phyloP scores from a whole-genome alignment of 495 filamentous ascomycete genomes.

The Aspergillus incahuasiensis region DNA sequence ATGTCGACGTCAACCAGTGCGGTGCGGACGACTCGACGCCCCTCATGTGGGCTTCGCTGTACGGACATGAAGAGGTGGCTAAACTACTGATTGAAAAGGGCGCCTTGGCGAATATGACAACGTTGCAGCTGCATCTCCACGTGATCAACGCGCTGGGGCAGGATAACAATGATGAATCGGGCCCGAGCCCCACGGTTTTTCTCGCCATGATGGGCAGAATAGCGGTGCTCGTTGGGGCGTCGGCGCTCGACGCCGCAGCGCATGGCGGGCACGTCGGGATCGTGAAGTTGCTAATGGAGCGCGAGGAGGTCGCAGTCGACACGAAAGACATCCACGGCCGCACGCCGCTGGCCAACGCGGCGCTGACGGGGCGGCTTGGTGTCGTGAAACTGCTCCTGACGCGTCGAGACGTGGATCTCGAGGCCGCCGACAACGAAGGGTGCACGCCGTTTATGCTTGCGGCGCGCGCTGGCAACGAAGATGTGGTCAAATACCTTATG shows the following conservation, averaged over 20 bases:
- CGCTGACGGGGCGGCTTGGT: background rate
- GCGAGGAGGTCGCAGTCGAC: background rate
- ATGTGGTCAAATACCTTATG: background rate
- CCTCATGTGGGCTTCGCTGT: background rate
- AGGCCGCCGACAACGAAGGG: background rate
- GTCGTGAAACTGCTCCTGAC: background rate
- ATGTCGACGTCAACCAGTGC: background rate
- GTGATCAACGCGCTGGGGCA: background rate
- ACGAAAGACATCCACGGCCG: background rate
- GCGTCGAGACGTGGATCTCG: background rate
- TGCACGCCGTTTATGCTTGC: background rate
- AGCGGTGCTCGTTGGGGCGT: background rate
- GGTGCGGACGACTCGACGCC: background rate
- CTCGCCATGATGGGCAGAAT: background rate
- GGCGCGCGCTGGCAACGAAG: background rate
- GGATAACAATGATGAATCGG: background rate
- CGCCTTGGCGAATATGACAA: too few relatives aligned
- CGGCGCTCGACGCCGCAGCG: background rate
- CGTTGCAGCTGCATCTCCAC: background rate
- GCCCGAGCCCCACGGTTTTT: background rate
- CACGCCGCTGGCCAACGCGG: constrained; percentile 2
- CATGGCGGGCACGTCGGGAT: background rate
- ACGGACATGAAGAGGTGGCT: constrained; percentile 9
- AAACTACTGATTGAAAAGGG: background rate
- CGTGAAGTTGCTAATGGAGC: background rate